These are phyloP conservation scores for Craterostigma plantagineum DNA, from an alignment of 257 asterid genomes.

Conservation along the genomic window DNA sequence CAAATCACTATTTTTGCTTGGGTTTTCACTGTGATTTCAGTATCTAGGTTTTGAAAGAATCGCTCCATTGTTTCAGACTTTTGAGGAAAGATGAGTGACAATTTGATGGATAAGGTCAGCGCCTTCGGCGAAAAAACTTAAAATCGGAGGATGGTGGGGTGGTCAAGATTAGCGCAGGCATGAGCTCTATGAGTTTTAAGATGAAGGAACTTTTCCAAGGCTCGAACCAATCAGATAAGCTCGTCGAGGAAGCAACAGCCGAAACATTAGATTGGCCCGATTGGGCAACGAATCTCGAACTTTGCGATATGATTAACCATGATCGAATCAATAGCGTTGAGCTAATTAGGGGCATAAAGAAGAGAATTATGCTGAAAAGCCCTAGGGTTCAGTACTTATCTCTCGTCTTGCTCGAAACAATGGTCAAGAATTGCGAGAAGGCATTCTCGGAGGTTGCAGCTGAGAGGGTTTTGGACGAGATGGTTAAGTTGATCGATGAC, in stretches of 20 bases:
- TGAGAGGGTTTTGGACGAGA: constrained; percentile 96
- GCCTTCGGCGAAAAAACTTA: constrained; percentile 85
- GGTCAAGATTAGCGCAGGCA: constrained; percentile 76
- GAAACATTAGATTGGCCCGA: constrained; percentile 82
- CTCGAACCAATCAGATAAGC: constrained; percentile 77
- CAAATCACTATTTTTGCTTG: too few species aligned
- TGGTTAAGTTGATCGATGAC: constrained; percentile 97
- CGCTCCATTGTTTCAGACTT: too few species aligned
- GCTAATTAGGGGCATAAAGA: constrained; percentile 71
- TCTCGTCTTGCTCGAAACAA: constrained; percentile 86
- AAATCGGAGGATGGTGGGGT: constrained; percentile 84
- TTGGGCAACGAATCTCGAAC: constrained; percentile 91
- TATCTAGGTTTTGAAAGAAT: too few species aligned
- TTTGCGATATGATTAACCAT: constrained; percentile 89
- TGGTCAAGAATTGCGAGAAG: constrained; percentile 88
- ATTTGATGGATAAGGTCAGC: constrained; percentile 90
- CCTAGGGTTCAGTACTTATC: constrained; percentile 80
- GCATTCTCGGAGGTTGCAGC: constrained; percentile 94
- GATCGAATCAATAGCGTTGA: constrained; percentile 71
- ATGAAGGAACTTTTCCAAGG: constrained; percentile 97
- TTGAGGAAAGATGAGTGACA: constrained; percentile 58
- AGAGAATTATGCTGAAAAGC: constrained; percentile 56
- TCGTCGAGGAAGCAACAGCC: constrained; percentile 96
- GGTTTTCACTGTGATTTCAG: too few species aligned
- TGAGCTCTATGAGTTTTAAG: constrained; percentile 92